phyloP scores from a whole-genome alignment of 176 grass and related monocot genomes.

The Zoysia japonica region DNA sequence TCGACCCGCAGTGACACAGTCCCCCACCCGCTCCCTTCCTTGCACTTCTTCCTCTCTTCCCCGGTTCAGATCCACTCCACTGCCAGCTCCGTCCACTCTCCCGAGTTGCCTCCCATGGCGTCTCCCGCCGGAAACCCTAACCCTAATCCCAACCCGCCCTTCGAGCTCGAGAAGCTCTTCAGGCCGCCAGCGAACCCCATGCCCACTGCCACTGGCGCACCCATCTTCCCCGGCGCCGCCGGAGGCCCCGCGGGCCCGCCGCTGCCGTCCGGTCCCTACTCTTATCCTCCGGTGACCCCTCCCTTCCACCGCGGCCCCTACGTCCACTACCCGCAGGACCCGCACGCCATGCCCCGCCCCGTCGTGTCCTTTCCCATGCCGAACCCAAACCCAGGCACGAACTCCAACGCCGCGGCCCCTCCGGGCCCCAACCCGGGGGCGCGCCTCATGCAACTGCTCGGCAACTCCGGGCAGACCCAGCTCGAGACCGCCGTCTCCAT shows the following conservation, averaged over 20 bases:
- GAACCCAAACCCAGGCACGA: slow-evolving; percentile 45
- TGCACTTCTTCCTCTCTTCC: slow-evolving; percentile 24
- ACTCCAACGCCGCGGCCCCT: slow-evolving; percentile 38
- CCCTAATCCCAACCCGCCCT: slow-evolving; percentile 47
- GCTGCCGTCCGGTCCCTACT: slow-evolving; percentile 58
- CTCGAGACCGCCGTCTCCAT: slow-evolving; percentile 80
- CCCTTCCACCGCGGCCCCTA: slow-evolving; percentile 71
- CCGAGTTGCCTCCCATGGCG: slow-evolving; percentile 60
- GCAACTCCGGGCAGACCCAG: slow-evolving; percentile 52
- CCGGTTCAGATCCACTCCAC: slow-evolving; percentile 46
- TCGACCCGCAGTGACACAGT: background rate
- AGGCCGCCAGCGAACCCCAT: slow-evolving; percentile 51
- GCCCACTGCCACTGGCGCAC: slow-evolving; percentile 22
- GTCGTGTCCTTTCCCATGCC: slow-evolving; percentile 58
- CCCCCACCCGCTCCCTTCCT: slow-evolving; percentile 8
- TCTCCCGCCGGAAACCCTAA: slow-evolving; percentile 77
- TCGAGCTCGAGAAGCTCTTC: slow-evolving; percentile 69
- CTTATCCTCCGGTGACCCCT: slow-evolving; percentile 71
- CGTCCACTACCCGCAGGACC: slow-evolving; percentile 63
- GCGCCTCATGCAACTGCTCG: slow-evolving; percentile 95
- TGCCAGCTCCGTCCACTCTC: slow-evolving; percentile 29
- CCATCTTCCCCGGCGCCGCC: slow-evolving; percentile 45
- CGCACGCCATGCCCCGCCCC: slow-evolving; percentile 46
- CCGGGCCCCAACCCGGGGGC: slow-evolving; percentile 66
- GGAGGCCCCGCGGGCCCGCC: slow-evolving; percentile 41